Base-by-base conservation (phyloP, 2,329 filamentous ascomycete species). In the Orbilia oligospora region DNA sequence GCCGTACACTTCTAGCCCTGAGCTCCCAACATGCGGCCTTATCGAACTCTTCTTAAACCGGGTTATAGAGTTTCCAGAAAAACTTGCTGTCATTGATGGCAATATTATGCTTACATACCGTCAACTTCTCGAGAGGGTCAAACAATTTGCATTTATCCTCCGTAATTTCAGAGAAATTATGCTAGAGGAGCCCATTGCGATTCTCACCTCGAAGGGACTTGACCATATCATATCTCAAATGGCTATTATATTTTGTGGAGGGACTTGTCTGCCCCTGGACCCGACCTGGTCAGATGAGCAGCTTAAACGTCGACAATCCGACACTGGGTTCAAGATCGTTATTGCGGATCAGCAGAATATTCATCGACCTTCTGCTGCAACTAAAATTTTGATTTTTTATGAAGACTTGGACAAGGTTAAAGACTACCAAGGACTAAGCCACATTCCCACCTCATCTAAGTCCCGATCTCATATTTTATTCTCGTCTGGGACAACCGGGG, bases 191-290 rank as follows among this genome's bases (percentile, higher is more conserved):
- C 41, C 41, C n/a, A 6, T 46, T 46, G 16, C 14, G 5, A n/a
- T 46, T 18, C 41, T 46, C 2, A n/a, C 16, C n/a, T 5, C n/a
- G 6, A 63, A 63, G 20, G 56, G 56, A 1, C 30, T 63, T 24
- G 9, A 63, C 4, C 56, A 63, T 41, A 44, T 63, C 20, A 63
- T 63, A 9, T 16, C 56, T 24, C 56, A 44, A 22, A 36, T 63
- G 22, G 56, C 56, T 6, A 14, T 63, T 38, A 41, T 63, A n/a
- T 63, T 63, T 38, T 33, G 33, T 6, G 56, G 56, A 5, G 56
- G 30, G 1, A 63, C 56, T 3, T 63, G 56, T 24, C 14, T 63
- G 12, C 56, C 56, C 18, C 38, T 63, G 4, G 56, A 63, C 12
- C 36, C 56, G 38, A 12, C 36, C 30, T 61, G 56, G 30, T 38